Conservation (phyloP, 2,329 filamentous ascomycete species). For the Rhynchosporium agropyri region DNA sequence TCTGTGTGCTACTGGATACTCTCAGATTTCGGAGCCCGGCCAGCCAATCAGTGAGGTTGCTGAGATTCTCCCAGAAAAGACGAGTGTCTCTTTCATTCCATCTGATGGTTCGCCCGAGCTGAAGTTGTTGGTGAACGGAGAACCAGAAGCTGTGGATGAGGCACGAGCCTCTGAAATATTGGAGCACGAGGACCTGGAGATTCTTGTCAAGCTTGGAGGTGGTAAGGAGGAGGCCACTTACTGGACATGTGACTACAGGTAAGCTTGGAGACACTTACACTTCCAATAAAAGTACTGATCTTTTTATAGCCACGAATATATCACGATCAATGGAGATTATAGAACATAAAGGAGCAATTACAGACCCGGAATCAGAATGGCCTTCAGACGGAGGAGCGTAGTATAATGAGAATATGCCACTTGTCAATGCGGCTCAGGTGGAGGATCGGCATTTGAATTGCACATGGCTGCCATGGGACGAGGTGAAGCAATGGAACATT, state of each 20-base stretch:
- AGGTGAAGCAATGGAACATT: background rate
- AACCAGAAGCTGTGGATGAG: constrained; percentile 80
- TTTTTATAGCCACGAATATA: constrained; percentile 61
- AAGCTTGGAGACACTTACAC: constrained; percentile 47
- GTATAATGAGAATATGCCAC: background rate
- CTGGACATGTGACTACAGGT: constrained; percentile 89
- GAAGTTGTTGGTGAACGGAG: constrained; percentile 75
- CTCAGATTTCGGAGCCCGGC: constrained; percentile 62
- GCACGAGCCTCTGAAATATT: constrained; percentile 75
- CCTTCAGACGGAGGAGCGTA: constrained; percentile 4
- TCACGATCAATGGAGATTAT: constrained; percentile 69
- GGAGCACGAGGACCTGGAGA: constrained; percentile 77
- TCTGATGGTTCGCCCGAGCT: constrained; percentile 76
- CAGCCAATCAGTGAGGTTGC: constrained; percentile 60
- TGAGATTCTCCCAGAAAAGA: constrained; percentile 68
- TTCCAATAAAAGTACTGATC: constrained; percentile 24
- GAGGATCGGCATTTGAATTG: background rate
- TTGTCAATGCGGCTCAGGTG: background rate
- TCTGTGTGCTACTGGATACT: constrained; percentile 89
- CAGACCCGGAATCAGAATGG: background rate
- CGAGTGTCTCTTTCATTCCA: constrained; percentile 78
- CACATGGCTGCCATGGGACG: background rate
- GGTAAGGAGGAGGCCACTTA: constrained; percentile 70
- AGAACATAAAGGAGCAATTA: constrained; percentile 51
- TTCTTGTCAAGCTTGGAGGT: constrained; percentile 72